Evolutionary conservation across 2,329 filamentous ascomycete genomes (phyloP).

Genomic region (Aphanoascus verrucosus): DNA sequence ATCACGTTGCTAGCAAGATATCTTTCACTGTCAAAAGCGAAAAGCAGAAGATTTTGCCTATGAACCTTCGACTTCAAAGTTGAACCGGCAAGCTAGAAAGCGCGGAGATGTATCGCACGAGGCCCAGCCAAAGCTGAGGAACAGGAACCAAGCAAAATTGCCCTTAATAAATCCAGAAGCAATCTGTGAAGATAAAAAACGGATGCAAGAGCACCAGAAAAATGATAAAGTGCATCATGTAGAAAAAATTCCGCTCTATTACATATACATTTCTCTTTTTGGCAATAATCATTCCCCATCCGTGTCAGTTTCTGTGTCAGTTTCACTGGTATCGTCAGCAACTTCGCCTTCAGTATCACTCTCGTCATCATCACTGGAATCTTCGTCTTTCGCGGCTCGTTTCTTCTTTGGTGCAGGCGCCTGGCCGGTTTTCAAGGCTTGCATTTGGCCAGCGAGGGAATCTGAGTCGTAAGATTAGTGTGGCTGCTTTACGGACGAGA

Average conservation of each 20-base stretch:
- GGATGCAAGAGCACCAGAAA: conserved; percentile 1
- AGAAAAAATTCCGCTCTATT: conserved; percentile 13
- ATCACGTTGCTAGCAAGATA: too few relatives aligned
- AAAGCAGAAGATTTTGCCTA: too few relatives aligned
- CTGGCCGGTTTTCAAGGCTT: conserved; percentile 63
- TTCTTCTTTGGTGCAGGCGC: conserved; percentile 46
- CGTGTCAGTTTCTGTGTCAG: conserved; percentile 64
- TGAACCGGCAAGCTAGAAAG: too few relatives aligned
- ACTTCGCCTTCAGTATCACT: conserved; percentile 55
- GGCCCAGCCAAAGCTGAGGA: not conserved
- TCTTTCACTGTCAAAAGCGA: too few relatives aligned
- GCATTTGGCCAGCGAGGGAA: conserved; percentile 84
- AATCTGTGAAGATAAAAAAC: not conserved
- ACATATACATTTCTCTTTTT: conserved; percentile 16
- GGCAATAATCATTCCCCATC: conserved; percentile 52
- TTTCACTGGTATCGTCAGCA: conserved; percentile 46
- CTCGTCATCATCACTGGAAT: conserved; percentile 54
- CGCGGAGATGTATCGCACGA: too few relatives aligned
- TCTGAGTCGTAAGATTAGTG: conserved; percentile 43
- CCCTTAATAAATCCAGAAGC: not conserved
- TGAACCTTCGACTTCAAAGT: too few relatives aligned
- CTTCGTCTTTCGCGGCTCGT: conserved; percentile 42
- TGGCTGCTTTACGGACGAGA: not conserved
- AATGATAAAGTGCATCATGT: conserved; percentile 2
- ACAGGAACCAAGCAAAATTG: not conserved